Evolutionary conservation across 768 basidiomycete species (phyloP).

Genomic region (Amanita inopinata): DNA sequence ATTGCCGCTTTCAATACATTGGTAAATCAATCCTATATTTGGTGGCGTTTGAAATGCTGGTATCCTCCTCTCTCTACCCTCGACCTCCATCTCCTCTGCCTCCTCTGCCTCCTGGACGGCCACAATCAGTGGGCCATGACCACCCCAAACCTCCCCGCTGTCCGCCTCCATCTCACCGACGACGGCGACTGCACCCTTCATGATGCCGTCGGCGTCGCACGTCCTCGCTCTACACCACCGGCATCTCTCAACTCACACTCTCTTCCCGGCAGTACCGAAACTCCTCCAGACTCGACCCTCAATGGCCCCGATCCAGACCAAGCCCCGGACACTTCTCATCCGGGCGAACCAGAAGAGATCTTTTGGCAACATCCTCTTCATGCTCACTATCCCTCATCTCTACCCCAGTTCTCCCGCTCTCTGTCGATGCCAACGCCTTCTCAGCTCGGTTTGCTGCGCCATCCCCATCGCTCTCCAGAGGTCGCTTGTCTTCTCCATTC

Average conservation of each 20-base stretch:
- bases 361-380: background rate
- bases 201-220: slow-evolving; percentile 36
- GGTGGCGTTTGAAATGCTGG: slow-evolving; percentile 24
- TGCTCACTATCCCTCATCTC: slow-evolving; percentile 16
- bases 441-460: slow-evolving; percentile 65
- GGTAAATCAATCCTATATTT: slow-evolving; percentile 18
- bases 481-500: slow-evolving; percentile 13
- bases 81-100: slow-evolving; percentile 4
- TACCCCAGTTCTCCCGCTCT: slow-evolving; percentile 61
- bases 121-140: slow-evolving; percentile 20
- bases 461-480: slow-evolving; percentile 40
- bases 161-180: slow-evolving; percentile 37
- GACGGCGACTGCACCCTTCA: slow-evolving; percentile 32
- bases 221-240: slow-evolving; percentile 32
- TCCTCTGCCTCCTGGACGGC: slow-evolving; percentile 6
- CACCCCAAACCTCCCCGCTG: slow-evolving; percentile 33
- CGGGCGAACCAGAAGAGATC: too few relatives aligned
- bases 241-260: slow-evolving; percentile 36
- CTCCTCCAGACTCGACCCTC: slow-evolving; percentile 41
- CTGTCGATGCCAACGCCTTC: slow-evolving; percentile 75
- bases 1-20: slow-evolving; percentile 9
- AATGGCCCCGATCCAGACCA: slow-evolving; percentile 27
- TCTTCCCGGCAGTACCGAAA: slow-evolving; percentile 31
- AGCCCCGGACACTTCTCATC: too few relatives aligned
- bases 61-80: slow-evolving; percentile 6